Evolutionary conservation across 148 eudicot species (phyloP).

Genomic region (Persicaria maculosa): DNA sequence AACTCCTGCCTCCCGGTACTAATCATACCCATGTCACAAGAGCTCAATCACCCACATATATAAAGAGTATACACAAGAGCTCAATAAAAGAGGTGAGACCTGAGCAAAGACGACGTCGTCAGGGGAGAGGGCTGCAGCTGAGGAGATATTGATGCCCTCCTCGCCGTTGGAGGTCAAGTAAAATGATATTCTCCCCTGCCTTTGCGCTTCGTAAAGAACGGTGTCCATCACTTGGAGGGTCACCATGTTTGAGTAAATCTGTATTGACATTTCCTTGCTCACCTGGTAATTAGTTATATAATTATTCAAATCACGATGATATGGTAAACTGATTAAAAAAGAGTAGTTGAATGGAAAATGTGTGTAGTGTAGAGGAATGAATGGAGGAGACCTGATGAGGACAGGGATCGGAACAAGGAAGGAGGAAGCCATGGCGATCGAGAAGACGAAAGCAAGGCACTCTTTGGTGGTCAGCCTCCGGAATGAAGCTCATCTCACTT

Average conservation of each 20-base stretch:
- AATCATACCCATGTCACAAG: slow-evolving; percentile 13
- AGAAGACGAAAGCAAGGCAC: slow-evolving; percentile 75
- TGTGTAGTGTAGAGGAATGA: neutral
- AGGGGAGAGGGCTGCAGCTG: slow-evolving; percentile 67
- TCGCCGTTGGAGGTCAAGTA: slow-evolving; percentile 62
- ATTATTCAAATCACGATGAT: too few relatives aligned
- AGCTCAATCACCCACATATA: neutral
- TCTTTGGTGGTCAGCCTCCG: slow-evolving; percentile 39
- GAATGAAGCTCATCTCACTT: slow-evolving; percentile 48
- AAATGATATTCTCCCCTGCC: slow-evolving; percentile 92
- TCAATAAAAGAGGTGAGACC: slow-evolving; percentile 20
- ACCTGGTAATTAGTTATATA: slow-evolving; percentile 19
- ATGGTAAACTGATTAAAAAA: neutral
- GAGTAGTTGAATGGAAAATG: neutral
- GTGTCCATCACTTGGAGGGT: slow-evolving; percentile 82
- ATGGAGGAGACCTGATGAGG: slow-evolving; percentile 24
- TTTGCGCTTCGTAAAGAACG: slow-evolving; percentile 60
- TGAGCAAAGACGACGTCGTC: slow-evolving; percentile 71
- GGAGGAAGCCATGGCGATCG: slow-evolving; percentile 39
- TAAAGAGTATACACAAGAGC: neutral
- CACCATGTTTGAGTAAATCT: slow-evolving; percentile 64
- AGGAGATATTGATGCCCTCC: slow-evolving; percentile 74
- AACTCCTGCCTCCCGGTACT: slow-evolving; percentile 80
- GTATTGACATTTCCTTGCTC: slow-evolving; percentile 46
- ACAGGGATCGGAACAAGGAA: slow-evolving; percentile 7